Base-by-base conservation (phyloP, 129 eudicot species). In the Flaveria brownii region DNA sequence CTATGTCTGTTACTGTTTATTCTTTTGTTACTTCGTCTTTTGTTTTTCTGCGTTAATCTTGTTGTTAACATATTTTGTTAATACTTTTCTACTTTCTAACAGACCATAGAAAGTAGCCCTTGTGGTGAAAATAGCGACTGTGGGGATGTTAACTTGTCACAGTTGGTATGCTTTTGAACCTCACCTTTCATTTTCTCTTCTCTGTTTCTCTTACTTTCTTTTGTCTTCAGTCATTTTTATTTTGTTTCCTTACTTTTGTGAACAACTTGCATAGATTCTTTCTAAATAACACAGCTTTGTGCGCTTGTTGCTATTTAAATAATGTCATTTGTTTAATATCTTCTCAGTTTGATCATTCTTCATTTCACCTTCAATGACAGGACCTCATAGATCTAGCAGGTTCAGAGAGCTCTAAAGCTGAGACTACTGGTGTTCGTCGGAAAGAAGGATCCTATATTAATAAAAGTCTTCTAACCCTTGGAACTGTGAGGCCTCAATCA, bases 311-410 rank as follows among this genome's bases (percentile, higher is more conserved):
- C 42, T 72, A n/a, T 76, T 2, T 46, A 68, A 43, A 57, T 57
- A 65, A 6, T 25, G 26, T 62, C 45, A 41, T 36, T 59, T 33
- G 9, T 75, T 81, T 55, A 25, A 25, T 15, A 57, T 51, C 55
- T 16, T 60, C 2, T 71, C 25, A 43, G 7, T 17, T 56, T 41
- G 30, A 65, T 60, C 51, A 62, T 51, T 33, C 7, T 69, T 42
- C 52, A 46, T 74, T 75, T 20, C 45, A 64, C 75, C 57, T 72
- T 63, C 55, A 55, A 78, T 73, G 30, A 4, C 96, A 94, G 99
- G 88, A 94, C 83, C 92, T 94, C 59, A 89, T 94, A 82, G 99
- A 94, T 81, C 88, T 91, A 89, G 99, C 99, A 67, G 99, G 99
- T 86, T 94, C 99, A 64, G 99, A 94, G 84, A 94, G 99, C 90